Base-by-base conservation (phyloP, 2,329 filamentous ascomycete genomes). In the Phialophora macrospora region DNA sequence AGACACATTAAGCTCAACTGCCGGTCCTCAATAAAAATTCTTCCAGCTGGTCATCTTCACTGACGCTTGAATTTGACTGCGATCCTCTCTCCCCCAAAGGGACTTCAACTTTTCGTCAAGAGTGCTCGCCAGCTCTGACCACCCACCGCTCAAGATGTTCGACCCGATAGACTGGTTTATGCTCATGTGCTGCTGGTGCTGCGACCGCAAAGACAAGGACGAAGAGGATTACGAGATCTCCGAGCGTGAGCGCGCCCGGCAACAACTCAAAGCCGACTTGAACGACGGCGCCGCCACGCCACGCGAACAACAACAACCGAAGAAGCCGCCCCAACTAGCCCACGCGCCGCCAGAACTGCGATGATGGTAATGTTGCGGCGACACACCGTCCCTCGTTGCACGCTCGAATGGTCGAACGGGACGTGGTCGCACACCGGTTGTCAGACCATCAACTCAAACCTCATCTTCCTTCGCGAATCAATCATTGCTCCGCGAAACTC, bases 121-220 rank as follows among this genome's bases (percentile, higher is more conserved):
- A 44, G 38, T 44, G 38, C 14, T n/a, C 38, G 38, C 38, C 38
- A 44, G 14, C 38, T n/a, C 38, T n/a, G 6, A 17, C 17, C 17
- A 14, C 5, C 24, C 22, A n/a, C 20, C 22, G 24, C 26, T 8
- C 28, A 46, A n/a, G 11, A 52, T 44, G 30, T 64, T 67, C 57
- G 61, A 67, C 32, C 54, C 62, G 3, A n/a, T 64, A 22, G 56
- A 59, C 26, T 67, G 58, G 57, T 62, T 63, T 56, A 38, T 64
- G 51, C 49, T 67, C 7, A 61, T 67, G 62, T 67, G 65, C 52
- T 67, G 62, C 57, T 67, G 61, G 61, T 64, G 65, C 30, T 64
- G 57, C 22, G 60, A 57, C n/a, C 24, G 51, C 20, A 67, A 63
- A 34, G 54, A 44, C 30, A 38, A 59, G 17, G 56, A 64, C 9